These are phyloP conservation scores for Verticillium nubilum DNA, from an alignment of 2,329 filamentous ascomycete species.

Conservation along the genomic window DNA sequence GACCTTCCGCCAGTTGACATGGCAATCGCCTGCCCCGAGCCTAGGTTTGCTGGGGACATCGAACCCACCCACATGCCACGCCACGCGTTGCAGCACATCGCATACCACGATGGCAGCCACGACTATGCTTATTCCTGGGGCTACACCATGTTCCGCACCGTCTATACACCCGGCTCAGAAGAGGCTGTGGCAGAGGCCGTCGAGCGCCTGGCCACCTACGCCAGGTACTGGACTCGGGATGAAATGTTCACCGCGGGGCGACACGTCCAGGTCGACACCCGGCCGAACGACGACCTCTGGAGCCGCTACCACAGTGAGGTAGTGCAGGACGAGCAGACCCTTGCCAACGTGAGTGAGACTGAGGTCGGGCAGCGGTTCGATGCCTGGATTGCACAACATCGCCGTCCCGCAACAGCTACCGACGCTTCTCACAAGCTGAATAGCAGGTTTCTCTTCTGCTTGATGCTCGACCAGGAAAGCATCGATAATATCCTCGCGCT, in stretches of 20 bases:
- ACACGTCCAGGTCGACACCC: slow-evolving; percentile 6
- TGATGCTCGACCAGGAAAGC: slow-evolving; percentile 16
- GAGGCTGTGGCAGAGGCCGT: slow-evolving; percentile 11
- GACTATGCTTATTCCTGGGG: slow-evolving; percentile 17
- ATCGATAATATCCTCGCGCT: slow-evolving; percentile 15
- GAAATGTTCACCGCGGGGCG: neutral
- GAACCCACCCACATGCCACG: slow-evolving; percentile 9
- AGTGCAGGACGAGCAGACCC: slow-evolving; percentile 11
- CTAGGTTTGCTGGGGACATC: slow-evolving; percentile 6
- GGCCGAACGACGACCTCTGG: slow-evolving; percentile 13
- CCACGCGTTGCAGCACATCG: slow-evolving; percentile 7
- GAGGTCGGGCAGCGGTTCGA: slow-evolving; percentile 14
- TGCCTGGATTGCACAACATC: slow-evolving; percentile 9
- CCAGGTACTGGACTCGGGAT: slow-evolving; percentile 6
- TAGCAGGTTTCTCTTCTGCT: slow-evolving; percentile 12
- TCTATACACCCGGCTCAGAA: slow-evolving; percentile 13
- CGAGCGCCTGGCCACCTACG: slow-evolving; percentile 12
- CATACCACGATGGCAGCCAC: slow-evolving; percentile 13
- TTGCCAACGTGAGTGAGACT: slow-evolving; percentile 6
- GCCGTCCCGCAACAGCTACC: neutral
- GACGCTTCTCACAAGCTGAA: slow-evolving; percentile 5
- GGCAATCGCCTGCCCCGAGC: slow-evolving; percentile 10
- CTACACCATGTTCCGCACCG: slow-evolving; percentile 16
- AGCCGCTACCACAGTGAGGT: slow-evolving; percentile 14
- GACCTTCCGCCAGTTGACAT: slow-evolving; percentile 9